A percentile compares a stretch with the other conserved stretches of the same genome.
phyloP scores from a whole-genome alignment of 1,284 basidiomycete genomes.

The Singerocomus inundabilis region DNA sequence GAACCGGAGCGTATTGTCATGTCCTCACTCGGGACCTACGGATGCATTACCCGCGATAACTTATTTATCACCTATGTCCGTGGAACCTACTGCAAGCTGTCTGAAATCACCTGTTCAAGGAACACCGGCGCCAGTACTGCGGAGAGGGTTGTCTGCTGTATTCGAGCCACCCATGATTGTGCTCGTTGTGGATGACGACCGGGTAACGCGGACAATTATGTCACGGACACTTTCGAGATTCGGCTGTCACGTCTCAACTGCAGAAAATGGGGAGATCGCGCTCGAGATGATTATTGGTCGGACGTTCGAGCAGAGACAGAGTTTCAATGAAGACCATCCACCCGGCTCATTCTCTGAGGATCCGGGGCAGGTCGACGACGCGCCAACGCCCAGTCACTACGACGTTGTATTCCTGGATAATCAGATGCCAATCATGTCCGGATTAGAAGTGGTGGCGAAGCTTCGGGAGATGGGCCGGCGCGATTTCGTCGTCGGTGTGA shows the following conservation, averaged over 20 bases:
- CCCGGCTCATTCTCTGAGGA: background rate
- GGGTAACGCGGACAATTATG: slow-evolving; percentile 81
- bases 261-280: slow-evolving; percentile 86
- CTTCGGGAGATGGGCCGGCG: slow-evolving; percentile 64
- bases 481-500: slow-evolving; percentile 79
- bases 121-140: slow-evolving; percentile 24
- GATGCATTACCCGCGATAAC: background rate
- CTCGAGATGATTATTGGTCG: slow-evolving; percentile 66
- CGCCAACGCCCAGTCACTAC: slow-evolving; percentile 34
- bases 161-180: slow-evolving; percentile 53
- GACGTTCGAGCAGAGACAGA: slow-evolving; percentile 2
- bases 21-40: slow-evolving; percentile 4
- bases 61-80: slow-evolving; percentile 2
- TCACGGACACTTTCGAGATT: slow-evolving; percentile 74
- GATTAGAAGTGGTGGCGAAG: slow-evolving; percentile 67
- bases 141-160: slow-evolving; percentile 29
- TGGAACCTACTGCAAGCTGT: slow-evolving; percentile 10
- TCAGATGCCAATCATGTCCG: slow-evolving; percentile 83
- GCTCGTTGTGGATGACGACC: slow-evolving; percentile 78
- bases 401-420: slow-evolving; percentile 85
- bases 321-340: background rate
- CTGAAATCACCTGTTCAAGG: slow-evolving; percentile 14
- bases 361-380: slow-evolving; percentile 2
- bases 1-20: background rate
- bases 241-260: slow-evolving; percentile 74